Evolutionary conservation across 176 grass and related monocot genomes (phyloP).

Genomic region (Tillandsia leiboldiana): DNA sequence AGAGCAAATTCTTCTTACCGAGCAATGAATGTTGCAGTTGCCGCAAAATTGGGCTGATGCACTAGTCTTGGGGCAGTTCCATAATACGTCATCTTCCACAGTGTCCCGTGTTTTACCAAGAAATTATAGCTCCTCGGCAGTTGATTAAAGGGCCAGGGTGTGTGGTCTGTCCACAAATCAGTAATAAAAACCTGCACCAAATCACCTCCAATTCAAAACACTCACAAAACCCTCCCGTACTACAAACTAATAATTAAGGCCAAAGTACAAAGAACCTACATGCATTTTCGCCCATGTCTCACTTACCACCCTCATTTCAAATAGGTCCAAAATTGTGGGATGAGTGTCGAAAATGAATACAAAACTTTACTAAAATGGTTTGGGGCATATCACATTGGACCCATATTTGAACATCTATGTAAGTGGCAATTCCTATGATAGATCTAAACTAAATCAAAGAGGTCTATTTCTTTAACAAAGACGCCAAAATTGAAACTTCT

Average conservation of each 20-base stretch:
- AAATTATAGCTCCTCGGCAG: constrained; percentile 96
- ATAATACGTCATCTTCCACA: constrained; percentile 99
- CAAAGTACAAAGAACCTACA: background rate
- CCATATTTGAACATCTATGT: no score
- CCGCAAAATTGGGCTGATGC: constrained; percentile 97
- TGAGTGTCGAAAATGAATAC: no score
- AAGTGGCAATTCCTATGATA: no score
- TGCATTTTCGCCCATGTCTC: no score
- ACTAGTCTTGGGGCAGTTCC: constrained; percentile 68
- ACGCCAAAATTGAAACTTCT: no score
- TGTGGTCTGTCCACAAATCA: constrained; percentile 94
- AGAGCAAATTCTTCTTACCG: constrained; percentile 31
- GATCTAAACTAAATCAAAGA: no score
- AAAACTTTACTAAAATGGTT: no score
- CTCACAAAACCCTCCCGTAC: no score
- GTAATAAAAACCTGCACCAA: constrained; percentile 68
- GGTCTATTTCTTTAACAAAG: no score
- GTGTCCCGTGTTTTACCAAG: constrained; percentile 86
- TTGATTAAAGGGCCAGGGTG: constrained; percentile 98
- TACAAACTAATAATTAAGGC: constrained; percentile 4
- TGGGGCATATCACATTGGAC: no score
- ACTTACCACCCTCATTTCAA: no score
- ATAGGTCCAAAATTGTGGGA: no score
- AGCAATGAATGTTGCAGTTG: constrained; percentile 92
- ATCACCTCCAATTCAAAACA: constrained; percentile 2